Conservation (phyloP, 2,329 filamentous ascomycete species). For the Ascochyta pisi region DNA sequence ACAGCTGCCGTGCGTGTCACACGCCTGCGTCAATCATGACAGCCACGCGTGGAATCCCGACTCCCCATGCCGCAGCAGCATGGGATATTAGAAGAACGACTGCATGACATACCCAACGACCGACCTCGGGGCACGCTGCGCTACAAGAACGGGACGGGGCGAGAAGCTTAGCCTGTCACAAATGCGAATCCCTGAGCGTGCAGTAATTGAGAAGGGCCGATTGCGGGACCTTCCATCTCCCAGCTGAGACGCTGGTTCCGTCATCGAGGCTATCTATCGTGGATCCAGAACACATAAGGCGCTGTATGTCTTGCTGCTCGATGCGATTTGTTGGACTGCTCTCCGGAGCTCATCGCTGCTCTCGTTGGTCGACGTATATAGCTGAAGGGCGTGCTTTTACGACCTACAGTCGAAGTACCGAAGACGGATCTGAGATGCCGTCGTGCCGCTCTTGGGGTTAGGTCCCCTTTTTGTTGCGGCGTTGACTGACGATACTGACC, state of each 20-base stretch:
- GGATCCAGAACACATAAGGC: conserved; percentile 5
- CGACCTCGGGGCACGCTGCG: background rate
- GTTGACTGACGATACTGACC: background rate
- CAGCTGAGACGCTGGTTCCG: background rate
- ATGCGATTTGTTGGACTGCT: background rate
- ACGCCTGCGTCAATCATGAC: background rate
- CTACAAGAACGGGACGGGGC: conserved; percentile 9
- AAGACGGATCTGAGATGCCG: background rate
- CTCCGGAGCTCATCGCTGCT: background rate
- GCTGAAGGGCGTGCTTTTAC: background rate
- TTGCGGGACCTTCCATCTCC: background rate
- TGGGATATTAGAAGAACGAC: background rate
- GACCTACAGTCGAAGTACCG: background rate
- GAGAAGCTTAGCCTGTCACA: conserved; percentile 7
- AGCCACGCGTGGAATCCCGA: conserved; percentile 4
- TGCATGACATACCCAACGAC: conserved; percentile 13
- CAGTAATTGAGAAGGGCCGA: conserved; percentile 11
- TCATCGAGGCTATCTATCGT: conserved; percentile 2
- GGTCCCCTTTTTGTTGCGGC: too few relatives aligned
- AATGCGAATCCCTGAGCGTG: background rate
- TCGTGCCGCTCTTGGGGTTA: background rate
- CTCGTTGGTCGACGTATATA: background rate
- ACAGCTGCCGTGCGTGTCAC: conserved; percentile 3
- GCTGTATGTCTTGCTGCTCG: conserved; percentile 5
- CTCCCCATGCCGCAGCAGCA: conserved; percentile 1